Evolutionary conservation across 495 filamentous ascomycete genomes (phyloP).

Genomic region (Podospora australis): DNA sequence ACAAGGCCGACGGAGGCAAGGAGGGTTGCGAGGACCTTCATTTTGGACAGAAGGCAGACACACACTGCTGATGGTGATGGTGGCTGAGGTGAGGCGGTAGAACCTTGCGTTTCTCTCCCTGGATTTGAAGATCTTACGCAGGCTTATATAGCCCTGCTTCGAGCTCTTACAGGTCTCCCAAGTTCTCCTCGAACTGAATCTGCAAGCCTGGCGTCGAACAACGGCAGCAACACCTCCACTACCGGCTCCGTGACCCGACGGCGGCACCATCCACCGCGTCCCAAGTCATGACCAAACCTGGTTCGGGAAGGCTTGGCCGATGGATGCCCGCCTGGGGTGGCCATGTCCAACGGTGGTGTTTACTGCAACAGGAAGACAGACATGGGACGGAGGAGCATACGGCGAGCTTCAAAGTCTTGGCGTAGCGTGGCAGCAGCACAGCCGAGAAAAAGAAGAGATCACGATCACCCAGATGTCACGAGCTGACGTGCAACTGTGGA

Average conservation of each 20-base stretch:
- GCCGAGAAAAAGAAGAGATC: background rate
- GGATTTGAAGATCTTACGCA: background rate
- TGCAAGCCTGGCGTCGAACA: background rate
- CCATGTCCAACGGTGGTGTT: slow-evolving; percentile 6
- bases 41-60: too few relatives aligned
- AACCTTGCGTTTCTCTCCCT: background rate
- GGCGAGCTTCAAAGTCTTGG: background rate
- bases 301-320: slow-evolving; percentile 13
- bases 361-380: slow-evolving; percentile 9
- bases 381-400: slow-evolving; percentile 1
- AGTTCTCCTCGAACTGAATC: background rate
- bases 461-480: background rate
- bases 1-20: slow-evolving; percentile 46
- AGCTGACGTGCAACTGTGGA: background rate
- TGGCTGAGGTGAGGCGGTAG: background rate
- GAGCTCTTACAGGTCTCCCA: background rate
- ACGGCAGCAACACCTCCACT: background rate
- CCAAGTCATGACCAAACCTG: slow-evolving; percentile 1
- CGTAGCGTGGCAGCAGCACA: slow-evolving; percentile 6
- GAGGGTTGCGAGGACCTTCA: slow-evolving; percentile 35
- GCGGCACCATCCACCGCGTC: background rate
- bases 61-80: background rate
- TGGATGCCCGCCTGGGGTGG: too few relatives aligned
- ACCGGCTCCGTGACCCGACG: slow-evolving; percentile 1
- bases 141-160: background rate